Evolutionary conservation across 768 basidiomycete genomes (phyloP).

Genomic region (Collybia nuda): DNA sequence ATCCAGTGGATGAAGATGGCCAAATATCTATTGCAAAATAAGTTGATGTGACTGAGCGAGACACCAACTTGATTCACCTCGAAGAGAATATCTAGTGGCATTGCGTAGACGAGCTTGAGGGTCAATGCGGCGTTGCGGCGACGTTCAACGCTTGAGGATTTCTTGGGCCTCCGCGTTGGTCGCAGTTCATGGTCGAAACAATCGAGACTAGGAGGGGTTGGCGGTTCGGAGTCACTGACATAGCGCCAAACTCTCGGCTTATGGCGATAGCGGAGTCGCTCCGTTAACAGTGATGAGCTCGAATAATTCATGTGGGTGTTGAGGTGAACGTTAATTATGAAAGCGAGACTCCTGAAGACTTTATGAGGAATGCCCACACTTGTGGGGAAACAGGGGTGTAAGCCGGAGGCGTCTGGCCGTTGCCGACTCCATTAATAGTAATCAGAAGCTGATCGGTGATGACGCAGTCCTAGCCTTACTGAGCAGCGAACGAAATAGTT

Average conservation of each 20-base stretch:
- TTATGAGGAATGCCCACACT: too few relatives aligned
- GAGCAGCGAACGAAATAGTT: too few relatives aligned
- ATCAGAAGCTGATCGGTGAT: too few relatives aligned
- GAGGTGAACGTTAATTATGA: background rate
- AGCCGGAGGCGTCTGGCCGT: too few relatives aligned
- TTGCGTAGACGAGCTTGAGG: background rate
- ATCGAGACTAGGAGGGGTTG: conserved; percentile 3
- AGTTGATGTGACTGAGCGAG: background rate
- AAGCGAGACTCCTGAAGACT: too few relatives aligned
- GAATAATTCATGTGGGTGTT: background rate
- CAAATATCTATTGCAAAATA: conserved; percentile 27
- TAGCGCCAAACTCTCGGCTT: conserved; percentile 3
- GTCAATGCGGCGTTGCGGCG: background rate
- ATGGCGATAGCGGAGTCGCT: background rate
- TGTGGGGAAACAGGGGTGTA: too few relatives aligned
- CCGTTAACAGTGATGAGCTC: too few relatives aligned
- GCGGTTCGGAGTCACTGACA: conserved; percentile 3
- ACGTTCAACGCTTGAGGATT: background rate
- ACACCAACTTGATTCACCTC: conserved; percentile 12
- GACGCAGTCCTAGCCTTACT: too few relatives aligned
- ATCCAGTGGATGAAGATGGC: conserved; percentile 33
- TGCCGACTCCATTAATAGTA: too few relatives aligned
- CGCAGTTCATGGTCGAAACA: conserved; percentile 6
- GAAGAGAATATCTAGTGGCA: conserved; percentile 21
- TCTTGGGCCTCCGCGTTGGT: conserved; percentile 1